A percentile compares a stretch with the other conserved stretches of the same genome.
Conservation (phyloP, 495 filamentous ascomycete species). For the Talaromyces liani region DNA sequence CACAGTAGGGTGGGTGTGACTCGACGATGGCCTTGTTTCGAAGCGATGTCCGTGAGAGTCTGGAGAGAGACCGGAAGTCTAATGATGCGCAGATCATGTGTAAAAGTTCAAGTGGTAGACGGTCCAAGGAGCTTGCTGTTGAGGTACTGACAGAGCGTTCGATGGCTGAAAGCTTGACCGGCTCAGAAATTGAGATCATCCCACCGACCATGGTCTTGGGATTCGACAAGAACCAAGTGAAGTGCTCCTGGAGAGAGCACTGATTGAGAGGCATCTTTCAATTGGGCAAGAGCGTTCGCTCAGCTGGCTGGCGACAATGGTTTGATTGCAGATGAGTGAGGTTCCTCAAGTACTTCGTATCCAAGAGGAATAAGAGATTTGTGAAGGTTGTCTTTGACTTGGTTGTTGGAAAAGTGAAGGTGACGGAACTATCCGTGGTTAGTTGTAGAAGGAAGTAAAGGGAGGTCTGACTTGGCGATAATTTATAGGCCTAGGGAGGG, state of each 20-base stretch:
- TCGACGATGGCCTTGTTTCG: neutral
- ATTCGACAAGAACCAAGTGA: neutral
- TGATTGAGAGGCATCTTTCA: neutral
- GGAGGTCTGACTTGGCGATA: neutral
- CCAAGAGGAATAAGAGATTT: no score
- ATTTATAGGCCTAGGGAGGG: neutral
- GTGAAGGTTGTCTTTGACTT: no score
- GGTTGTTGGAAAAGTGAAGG: no score
- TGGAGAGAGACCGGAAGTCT: neutral
- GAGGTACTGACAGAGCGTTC: neutral
- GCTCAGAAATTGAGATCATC: no score
- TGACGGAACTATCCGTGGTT: no score
- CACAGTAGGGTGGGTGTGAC: neutral
- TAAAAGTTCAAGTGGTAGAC: neutral
- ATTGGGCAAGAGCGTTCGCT: neutral
- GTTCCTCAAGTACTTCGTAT: no score
- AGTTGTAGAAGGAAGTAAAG: no score
- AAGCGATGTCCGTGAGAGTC: neutral
- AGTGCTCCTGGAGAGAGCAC: neutral
- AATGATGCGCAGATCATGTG: neutral
- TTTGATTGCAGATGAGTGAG: no score
- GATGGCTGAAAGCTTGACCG: neutral
- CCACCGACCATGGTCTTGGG: no score
- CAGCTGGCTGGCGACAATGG: no score
- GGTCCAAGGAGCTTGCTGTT: neutral